Evolutionary conservation across 768 basidiomycete species (phyloP).

Genomic region (Lactarius sanguifluus): DNA sequence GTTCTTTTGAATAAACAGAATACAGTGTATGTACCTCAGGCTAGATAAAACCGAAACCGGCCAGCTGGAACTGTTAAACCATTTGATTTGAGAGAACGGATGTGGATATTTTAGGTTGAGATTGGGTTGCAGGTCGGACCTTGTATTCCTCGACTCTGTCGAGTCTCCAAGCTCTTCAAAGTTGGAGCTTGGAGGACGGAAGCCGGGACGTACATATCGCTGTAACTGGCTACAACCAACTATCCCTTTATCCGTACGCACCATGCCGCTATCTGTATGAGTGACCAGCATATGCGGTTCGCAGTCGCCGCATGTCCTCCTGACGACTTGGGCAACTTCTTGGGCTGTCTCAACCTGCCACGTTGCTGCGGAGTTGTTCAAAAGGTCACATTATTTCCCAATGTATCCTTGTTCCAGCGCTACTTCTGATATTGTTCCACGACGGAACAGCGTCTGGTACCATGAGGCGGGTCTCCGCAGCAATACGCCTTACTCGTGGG

Average conservation of each 20-base stretch:
- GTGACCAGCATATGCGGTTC: background rate
- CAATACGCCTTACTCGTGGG: background rate
- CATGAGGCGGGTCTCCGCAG: conserved; percentile 1
- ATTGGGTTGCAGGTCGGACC: too few relatives aligned
- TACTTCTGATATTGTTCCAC: background rate
- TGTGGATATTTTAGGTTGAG: too few relatives aligned
- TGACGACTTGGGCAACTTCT: background rate
- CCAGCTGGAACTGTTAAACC: too few relatives aligned
- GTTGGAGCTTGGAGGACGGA: too few relatives aligned
- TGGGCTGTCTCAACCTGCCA: background rate
- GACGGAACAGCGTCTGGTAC: background rate
- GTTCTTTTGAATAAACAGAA: too few relatives aligned
- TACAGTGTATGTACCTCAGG: too few relatives aligned
- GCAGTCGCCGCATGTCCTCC: background rate
- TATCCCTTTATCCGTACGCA: background rate
- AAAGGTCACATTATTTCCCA: background rate
- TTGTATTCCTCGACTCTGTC: too few relatives aligned
- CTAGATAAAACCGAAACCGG: fast-evolving
- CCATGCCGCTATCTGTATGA: background rate
- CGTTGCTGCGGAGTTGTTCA: background rate
- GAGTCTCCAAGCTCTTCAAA: too few relatives aligned
- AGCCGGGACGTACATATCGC: too few relatives aligned
- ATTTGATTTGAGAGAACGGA: too few relatives aligned
- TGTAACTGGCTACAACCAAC: background rate
- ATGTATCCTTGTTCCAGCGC: background rate